Conservation (phyloP, 2,329 filamentous ascomycete genomes). For the Amphichorda felina region DNA sequence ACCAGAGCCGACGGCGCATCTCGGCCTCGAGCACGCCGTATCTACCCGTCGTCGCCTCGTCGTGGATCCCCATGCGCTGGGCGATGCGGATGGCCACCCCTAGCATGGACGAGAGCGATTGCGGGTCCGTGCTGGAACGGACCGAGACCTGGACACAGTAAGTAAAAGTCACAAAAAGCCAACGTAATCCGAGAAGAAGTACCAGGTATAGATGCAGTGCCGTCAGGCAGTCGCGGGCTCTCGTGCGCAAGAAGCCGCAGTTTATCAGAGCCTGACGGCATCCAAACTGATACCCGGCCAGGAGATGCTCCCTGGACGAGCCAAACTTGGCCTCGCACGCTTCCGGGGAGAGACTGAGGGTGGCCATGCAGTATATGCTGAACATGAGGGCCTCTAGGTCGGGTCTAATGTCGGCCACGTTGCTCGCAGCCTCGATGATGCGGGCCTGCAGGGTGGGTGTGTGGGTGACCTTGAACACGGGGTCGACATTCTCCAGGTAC, state of each 20-base stretch:
- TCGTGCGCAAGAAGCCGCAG: slow-evolving; percentile 34
- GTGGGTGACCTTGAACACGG: slow-evolving; percentile 47
- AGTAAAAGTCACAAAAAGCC: too few relatives aligned
- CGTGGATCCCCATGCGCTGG: slow-evolving; percentile 41
- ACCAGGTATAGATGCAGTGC: slow-evolving; percentile 46
- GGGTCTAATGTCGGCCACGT: slow-evolving; percentile 24
- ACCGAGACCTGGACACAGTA: slow-evolving; percentile 31
- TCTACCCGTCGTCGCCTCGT: slow-evolving; percentile 22
- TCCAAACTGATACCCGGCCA: slow-evolving; percentile 30
- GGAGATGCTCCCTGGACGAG: slow-evolving; percentile 24
- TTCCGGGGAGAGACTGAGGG: slow-evolving; percentile 26
- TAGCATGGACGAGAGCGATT: slow-evolving; percentile 38
- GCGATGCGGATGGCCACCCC: slow-evolving; percentile 44
- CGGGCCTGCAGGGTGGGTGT: slow-evolving; percentile 38
- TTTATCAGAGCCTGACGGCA: slow-evolving; percentile 42
- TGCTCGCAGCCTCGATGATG: slow-evolving; percentile 35
- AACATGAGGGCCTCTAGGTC: slow-evolving; percentile 45
- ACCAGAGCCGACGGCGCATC: slow-evolving; percentile 50
- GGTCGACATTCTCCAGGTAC: slow-evolving; percentile 46
- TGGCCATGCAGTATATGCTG: slow-evolving; percentile 31
- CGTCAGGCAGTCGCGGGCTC: slow-evolving; percentile 40
- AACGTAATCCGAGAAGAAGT: neutral
- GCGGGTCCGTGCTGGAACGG: slow-evolving; percentile 28
- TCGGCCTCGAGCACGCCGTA: slow-evolving; percentile 36
- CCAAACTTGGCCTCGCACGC: slow-evolving; percentile 30